Base-by-base conservation (phyloP, 1,139 yeast genomes). In the Candida pseudoviswanathii region DNA sequence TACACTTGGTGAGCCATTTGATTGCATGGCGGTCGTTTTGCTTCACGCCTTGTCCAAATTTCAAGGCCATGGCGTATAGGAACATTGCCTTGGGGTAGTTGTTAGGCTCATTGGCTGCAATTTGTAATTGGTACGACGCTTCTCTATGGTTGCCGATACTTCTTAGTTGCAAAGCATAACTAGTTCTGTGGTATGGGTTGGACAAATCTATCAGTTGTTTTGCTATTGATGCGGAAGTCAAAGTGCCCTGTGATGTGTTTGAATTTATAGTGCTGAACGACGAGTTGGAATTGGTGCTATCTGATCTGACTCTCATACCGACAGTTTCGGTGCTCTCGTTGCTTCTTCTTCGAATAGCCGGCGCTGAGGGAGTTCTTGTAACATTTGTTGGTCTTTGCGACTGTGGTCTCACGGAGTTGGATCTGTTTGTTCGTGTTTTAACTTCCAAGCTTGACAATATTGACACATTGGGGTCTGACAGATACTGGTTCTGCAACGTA, bases 21-120 rank as follows among this genome's bases (percentile, higher is more conserved):
- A 85, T 72, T 1, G 91, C 81, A 48, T 77, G 80, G 10, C 68
- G 60, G 43, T 81, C 79, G 61, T 85, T 85, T 51, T 77, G 79
- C 29, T 81, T 75, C 11, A 85, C 83, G 0, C 96, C 96, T 66
- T 84, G 84, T 0, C 95, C 96, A 50, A 79, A 73, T 49, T 87
- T 72, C 31, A 88, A 66, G 0, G 94, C 86, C 56, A 86, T 66
- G 0, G 92, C 89, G 62, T 87, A 88, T 36, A 86, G 64, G 44
- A 84, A 76, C 86, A 84, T 86, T 1, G 94, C 96, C 47, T 63
- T 63, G 1, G 76, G 71, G 41, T 85, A 82, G 55, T 75, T 75
- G 55, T 80, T 77, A 2, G 91, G 90, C 36, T 69, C 67, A 53
- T 73, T 76, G 1, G 89, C 85, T 1, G 86, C 84, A 34, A 80